Base-by-base conservation (phyloP, 106 monocot genomes). In the Phalaenopsis aphrodite region DNA sequence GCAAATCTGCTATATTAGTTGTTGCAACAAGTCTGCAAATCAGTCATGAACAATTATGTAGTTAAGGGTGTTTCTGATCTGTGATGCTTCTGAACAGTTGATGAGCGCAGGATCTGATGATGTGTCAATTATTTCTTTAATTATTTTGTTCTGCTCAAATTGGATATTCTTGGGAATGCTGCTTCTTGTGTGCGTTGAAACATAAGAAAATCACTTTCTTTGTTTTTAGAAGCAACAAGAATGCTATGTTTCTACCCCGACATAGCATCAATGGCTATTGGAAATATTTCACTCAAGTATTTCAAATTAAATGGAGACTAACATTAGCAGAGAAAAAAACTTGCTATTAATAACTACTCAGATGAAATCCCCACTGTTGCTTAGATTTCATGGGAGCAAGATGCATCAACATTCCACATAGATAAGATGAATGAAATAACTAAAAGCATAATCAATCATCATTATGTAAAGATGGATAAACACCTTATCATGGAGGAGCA, bases 401-500 rank as follows among this genome's bases (percentile, higher is more conserved):
- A 65, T 23, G 64, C 64, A 64, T 65, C 64, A 65, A 65, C 2
- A 65, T 24, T 23, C 64, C 10, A 23, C 11, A 65, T 21, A 23
- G 7, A 1, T 24, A 65, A 65, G n/a, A 65, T 65, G 8, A 8
- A 65, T 8, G 24, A 65, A 23, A 65, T 52, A 23, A 65, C 10
- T 23, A 65, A 21, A 64, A 65, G 64, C 6, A 65, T 23, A 21
- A 65, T 24, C 21, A 65, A 65, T 10, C 30, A 71, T 41, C 39
- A 41, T 41, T 12, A 71, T 71, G 39, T 10, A 12, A 37, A 71
- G 38, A 71, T 71, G 41, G 30, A 41, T 71, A 75, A 75, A 75
- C 15, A 94, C 97, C 94, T 94, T 94, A 46, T 95, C 89, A 82
- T 99, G 98, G 10, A 99, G 94, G 42, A 94, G 81, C 98, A 99